Conservation (phyloP, 768 basidiomycete genomes). For the Fomitopsis serialis region DNA sequence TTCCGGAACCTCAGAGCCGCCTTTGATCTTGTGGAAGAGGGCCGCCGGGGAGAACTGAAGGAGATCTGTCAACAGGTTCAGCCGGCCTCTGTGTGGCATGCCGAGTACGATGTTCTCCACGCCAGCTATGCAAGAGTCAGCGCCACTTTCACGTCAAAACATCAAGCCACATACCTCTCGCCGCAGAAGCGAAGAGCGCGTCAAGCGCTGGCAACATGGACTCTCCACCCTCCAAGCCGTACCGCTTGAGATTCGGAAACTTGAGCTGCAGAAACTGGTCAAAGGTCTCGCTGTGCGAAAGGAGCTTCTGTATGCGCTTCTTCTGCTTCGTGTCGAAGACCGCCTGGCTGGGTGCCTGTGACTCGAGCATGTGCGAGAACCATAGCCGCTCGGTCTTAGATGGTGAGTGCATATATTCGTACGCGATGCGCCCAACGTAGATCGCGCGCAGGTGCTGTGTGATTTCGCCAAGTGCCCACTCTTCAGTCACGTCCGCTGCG, state of each 20-base stretch:
- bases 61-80: conserved; percentile 80
- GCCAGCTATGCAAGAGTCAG: conserved; percentile 37
- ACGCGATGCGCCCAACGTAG: conserved; percentile 83
- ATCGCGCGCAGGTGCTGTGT: conserved; percentile 60
- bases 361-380: conserved; percentile 86
- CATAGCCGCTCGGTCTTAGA: conserved; percentile 82
- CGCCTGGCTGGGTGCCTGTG: conserved; percentile 27
- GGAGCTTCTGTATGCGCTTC: conserved; percentile 57
- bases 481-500: conserved; percentile 31
- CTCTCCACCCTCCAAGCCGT: conserved; percentile 89
- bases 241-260: conserved; percentile 85
- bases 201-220: conserved; percentile 91
- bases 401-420: conserved; percentile 90
- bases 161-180: conserved; percentile 37
- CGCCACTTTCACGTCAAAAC: not conserved
- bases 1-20: conserved; percentile 65
- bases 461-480: conserved; percentile 71
- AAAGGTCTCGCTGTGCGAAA: conserved; percentile 74
- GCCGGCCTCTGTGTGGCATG: conserved; percentile 85
- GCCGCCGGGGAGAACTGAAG: conserved; percentile 61
- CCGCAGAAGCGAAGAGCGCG: conserved; percentile 62
- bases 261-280: conserved; percentile 84
- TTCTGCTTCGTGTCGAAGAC: conserved; percentile 29
- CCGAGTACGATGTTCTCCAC: conserved; percentile 70
- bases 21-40: conserved; percentile 85